A percentile compares a stretch with the other conserved stretches of the same genome.
These are phyloP conservation scores for Aspergillus leporis DNA, from an alignment of 495 filamentous ascomycete genomes.

Conservation along the genomic window DNA sequence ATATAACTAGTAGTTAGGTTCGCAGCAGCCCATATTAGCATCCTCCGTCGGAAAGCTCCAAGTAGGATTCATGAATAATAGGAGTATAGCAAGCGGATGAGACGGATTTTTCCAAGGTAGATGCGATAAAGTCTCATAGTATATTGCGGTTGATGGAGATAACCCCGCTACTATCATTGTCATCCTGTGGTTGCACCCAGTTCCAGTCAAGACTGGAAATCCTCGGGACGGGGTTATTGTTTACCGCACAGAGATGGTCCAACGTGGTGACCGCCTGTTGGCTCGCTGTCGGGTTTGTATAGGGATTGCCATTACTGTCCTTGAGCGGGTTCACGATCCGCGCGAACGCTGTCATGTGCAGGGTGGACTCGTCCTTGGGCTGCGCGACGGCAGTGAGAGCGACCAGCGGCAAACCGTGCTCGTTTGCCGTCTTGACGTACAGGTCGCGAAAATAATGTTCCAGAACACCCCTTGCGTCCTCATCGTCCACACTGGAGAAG, in stretches of 20 bases:
- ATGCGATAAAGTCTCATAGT: too few species aligned
- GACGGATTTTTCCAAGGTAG: too few species aligned
- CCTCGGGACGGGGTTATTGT: not conserved
- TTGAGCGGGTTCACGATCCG: slow-evolving; percentile 5
- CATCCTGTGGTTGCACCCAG: not conserved
- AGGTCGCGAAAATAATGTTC: not conserved
- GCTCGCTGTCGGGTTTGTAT: not conserved
- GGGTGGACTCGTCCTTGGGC: not conserved
- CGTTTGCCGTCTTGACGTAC: not conserved
- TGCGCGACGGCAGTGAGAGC: slow-evolving; percentile 3
- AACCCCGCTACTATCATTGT: not conserved
- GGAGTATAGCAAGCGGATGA: too few species aligned
- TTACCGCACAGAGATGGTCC: not conserved
- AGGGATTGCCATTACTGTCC: slow-evolving; percentile 3
- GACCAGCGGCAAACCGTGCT: slow-evolving; percentile 8
- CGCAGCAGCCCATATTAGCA: too few species aligned
- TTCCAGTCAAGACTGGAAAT: not conserved
- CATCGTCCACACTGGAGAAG: not conserved
- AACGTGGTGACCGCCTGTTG: not conserved
- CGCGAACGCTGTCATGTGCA: slow-evolving; percentile 15
- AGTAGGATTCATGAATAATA: too few species aligned
- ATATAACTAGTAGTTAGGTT: too few species aligned
- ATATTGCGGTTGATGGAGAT: not conserved
- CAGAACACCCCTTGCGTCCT: not conserved
- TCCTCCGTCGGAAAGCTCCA: too few species aligned